Conservation (phyloP, 2,329 filamentous ascomycete species). For the Sporothrix inflata region DNA sequence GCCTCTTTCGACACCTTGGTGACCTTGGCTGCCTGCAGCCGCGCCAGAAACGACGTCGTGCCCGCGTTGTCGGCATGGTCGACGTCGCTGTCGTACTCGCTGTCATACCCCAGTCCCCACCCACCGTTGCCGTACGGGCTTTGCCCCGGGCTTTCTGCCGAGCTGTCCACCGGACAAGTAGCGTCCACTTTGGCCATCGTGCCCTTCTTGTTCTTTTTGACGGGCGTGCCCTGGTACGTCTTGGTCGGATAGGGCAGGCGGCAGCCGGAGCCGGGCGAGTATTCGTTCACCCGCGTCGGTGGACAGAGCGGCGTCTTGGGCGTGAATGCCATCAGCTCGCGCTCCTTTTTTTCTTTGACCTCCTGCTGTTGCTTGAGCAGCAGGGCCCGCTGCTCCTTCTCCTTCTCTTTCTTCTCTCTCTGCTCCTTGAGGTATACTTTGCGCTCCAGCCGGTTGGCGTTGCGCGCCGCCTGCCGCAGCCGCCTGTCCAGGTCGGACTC, state of each 20-base stretch:
- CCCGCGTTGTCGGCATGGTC: background rate
- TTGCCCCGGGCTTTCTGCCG: background rate
- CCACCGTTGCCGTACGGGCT: background rate
- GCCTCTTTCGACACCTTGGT: background rate
- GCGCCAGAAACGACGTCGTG: background rate
- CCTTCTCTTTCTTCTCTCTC: background rate
- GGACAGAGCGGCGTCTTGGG: slow-evolving; percentile 8
- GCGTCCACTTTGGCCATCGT: background rate
- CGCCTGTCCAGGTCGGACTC: slow-evolving; percentile 7
- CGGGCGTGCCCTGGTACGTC: background rate
- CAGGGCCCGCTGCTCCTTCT: background rate
- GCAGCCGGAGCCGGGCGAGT: background rate
- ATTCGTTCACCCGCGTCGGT: background rate
- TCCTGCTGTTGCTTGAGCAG: background rate
- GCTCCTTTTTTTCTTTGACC: background rate
- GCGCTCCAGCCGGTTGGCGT: background rate
- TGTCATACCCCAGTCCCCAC: background rate
- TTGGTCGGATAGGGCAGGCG: slow-evolving; percentile 10
- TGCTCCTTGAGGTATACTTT: background rate
- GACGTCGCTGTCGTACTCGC: background rate
- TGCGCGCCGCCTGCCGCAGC: background rate
- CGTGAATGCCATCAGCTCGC: background rate
- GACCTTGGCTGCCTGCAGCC: background rate
- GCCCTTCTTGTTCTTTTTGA: background rate
- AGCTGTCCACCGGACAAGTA: background rate